These are phyloP conservation scores for Hypholoma sublateritium DNA, from an alignment of 768 basidiomycete species.

Conservation along the genomic window DNA sequence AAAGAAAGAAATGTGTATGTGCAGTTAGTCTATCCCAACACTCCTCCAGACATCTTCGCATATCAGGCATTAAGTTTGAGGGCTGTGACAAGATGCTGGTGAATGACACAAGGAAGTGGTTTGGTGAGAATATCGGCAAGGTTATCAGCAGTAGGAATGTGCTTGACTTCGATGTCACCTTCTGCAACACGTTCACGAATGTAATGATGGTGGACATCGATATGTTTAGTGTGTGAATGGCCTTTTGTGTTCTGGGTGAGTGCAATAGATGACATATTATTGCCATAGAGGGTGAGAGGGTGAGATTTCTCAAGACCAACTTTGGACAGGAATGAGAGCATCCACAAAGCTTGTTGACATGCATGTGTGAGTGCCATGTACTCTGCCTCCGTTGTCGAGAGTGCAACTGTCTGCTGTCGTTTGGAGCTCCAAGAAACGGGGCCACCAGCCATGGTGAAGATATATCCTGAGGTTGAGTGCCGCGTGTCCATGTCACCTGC, in stretches of 20 bases:
- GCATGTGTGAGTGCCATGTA: not conserved
- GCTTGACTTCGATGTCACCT: conserved; percentile 15
- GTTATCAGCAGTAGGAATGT: conserved; percentile 28
- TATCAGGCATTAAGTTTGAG: not conserved
- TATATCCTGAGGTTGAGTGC: conserved; percentile 18
- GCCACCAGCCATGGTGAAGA: conserved; percentile 21
- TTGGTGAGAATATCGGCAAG: conserved; percentile 43
- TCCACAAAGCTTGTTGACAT: conserved; percentile 14
- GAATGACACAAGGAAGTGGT: conserved; percentile 16
- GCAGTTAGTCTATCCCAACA: conserved; percentile 1
- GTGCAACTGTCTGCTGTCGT: not conserved
- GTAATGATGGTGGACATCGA: conserved; percentile 22
- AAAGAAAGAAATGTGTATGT: not conserved
- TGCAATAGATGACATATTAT: conserved; percentile 29
- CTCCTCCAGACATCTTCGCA: conserved; percentile 7
- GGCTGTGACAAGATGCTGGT: conserved; percentile 11
- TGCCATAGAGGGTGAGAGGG: conserved; percentile 12
- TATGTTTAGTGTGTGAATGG: conserved; percentile 20
- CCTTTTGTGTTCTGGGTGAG: conserved; percentile 26
- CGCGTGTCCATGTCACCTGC: conserved; percentile 13
- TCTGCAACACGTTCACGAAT: conserved; percentile 22
- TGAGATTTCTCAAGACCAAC: conserved; percentile 7
- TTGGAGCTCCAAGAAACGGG: conserved; percentile 3
- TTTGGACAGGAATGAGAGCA: conserved; percentile 21
- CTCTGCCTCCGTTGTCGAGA: not conserved